Conservation (phyloP, 2,329 filamentous ascomycete genomes). For the Leptographium procerum region DNA sequence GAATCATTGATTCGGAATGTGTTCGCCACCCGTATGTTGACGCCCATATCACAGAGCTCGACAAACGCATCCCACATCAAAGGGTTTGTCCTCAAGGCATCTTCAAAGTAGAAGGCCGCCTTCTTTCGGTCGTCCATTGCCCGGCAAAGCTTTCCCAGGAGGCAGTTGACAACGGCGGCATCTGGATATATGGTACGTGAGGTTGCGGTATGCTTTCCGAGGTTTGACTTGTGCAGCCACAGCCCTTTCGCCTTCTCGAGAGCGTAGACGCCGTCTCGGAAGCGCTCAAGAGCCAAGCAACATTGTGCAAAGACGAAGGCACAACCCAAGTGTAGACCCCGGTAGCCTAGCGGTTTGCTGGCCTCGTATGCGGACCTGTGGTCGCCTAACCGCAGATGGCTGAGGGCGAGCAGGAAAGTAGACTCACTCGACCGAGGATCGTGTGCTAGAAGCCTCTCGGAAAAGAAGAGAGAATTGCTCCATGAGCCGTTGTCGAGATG, state of each 20-base stretch:
- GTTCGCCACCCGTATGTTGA: constrained; percentile 69
- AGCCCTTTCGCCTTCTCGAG: constrained; percentile 70
- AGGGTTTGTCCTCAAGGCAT: constrained; percentile 78
- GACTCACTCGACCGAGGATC: constrained; percentile 74
- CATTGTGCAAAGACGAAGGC: constrained; percentile 86
- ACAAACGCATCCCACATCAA: constrained; percentile 98
- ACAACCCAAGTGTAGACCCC: constrained; percentile 71
- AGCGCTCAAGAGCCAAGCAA: constrained; percentile 67
- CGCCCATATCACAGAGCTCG: constrained; percentile 76
- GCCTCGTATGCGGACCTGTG: constrained; percentile 77
- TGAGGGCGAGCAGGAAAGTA: constrained; percentile 71
- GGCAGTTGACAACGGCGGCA: constrained; percentile 67
- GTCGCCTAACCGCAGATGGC: constrained; percentile 73
- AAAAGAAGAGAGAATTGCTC: constrained; percentile 88
- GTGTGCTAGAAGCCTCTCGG: constrained; percentile 73
- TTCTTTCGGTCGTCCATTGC: constrained; percentile 73
- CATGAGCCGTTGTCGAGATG: constrained; percentile 81
- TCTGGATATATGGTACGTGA: constrained; percentile 68
- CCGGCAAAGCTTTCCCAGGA: constrained; percentile 79
- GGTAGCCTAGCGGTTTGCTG: constrained; percentile 58
- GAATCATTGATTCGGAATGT: constrained; percentile 66
- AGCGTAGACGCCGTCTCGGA: constrained; percentile 69
- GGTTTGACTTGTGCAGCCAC: constrained; percentile 65
- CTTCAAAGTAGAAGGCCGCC: constrained; percentile 77
- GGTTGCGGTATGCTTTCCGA: constrained; percentile 74